phyloP scores from a whole-genome alignment of 805 yeast genomes.

The Yamadazyma insecticola region DNA sequence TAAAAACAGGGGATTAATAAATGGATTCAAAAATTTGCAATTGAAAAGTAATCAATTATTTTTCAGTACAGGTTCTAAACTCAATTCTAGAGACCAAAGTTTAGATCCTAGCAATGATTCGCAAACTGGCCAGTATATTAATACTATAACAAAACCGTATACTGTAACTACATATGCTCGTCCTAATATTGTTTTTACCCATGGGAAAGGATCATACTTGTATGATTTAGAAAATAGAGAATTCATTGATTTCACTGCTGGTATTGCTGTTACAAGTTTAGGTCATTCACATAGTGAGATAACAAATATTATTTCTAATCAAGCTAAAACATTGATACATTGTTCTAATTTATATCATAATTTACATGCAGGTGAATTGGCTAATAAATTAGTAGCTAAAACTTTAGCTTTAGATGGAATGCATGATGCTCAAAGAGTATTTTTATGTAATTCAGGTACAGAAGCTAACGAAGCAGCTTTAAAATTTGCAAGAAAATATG shows the following conservation, averaged over 20 bases:
- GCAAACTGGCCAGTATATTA: constrained; percentile 37
- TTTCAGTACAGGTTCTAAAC: too few relatives aligned
- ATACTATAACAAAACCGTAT: constrained; percentile 44
- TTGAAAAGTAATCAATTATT: too few relatives aligned
- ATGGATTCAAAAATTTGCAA: too few relatives aligned
- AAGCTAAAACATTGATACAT: constrained; percentile 70
- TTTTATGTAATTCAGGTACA: constrained; percentile 56
- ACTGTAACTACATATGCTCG: constrained; percentile 77
- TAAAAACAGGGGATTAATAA: too few relatives aligned
- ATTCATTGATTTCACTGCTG: constrained; percentile 89
- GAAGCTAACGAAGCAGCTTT: constrained; percentile 59
- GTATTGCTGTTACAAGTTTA: constrained; percentile 93
- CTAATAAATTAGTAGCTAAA: constrained; percentile 61
- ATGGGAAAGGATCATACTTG: constrained; percentile 75
- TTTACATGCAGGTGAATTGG: constrained; percentile 75
- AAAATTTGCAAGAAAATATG: constrained; percentile 73
- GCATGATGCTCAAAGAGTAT: constrained; percentile 71
- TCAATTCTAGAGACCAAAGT: too few relatives aligned
- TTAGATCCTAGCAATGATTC: constrained; percentile 14
- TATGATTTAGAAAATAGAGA: constrained; percentile 76
- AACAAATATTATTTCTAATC: constrained; percentile 66
- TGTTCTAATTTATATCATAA: constrained; percentile 84
- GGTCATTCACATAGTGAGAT: constrained; percentile 83
- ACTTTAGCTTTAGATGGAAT: constrained; percentile 77
- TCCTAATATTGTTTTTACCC: constrained; percentile 70